Base-by-base conservation (phyloP, 768 basidiomycete genomes). In the Hericium alpestre region DNA sequence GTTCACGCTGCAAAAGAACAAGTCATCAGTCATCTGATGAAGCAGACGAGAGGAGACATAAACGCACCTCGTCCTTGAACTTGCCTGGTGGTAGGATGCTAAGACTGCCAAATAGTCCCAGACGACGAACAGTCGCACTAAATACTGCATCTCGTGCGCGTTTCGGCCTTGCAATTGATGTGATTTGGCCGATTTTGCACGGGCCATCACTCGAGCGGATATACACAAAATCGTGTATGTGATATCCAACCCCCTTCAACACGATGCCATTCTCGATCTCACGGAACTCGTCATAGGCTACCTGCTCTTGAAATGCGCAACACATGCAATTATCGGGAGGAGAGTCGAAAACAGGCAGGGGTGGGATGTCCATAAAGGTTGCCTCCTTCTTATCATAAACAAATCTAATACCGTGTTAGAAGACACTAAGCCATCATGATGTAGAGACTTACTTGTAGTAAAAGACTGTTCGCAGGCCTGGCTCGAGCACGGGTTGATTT, bases 171-270 rank as follows among this genome's bases (percentile, higher is more conserved):
- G 54, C 61, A 55, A 82, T 64, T 6, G 63, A 56, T 1, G 63
- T 62, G 58, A 88, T 73, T 39, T 80, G 78, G 0, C 79, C 87
- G 50, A 89, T 77, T 25, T 76, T 63, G 3, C 79, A 83, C 1
- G 81, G 78, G 0, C 83, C 83, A 1, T 71, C 59, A 0, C 72
- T 66, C 0, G 76, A 62, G 46, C 66, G 73, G 64, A 83, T 77
- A 5, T 83, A 70, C 4, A 81, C 79, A 59, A 79, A 87, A 39
- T 90, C 88, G 46, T 81, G 68, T 0, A 72, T 51, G 55, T 91
- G 89, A 59, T 83, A 90, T 0, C 68, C 68, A 1, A 70, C 61
- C 0, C 79, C 80, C 10, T 67, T 69, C 63, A 73, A 81, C 0
- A 72, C 66, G 23, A 87, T 57, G 0, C 80, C 84, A 18, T 67